Evolutionary conservation across 2,329 filamentous ascomycete genomes (phyloP).

Genomic region (Cytospora piceicola): DNA sequence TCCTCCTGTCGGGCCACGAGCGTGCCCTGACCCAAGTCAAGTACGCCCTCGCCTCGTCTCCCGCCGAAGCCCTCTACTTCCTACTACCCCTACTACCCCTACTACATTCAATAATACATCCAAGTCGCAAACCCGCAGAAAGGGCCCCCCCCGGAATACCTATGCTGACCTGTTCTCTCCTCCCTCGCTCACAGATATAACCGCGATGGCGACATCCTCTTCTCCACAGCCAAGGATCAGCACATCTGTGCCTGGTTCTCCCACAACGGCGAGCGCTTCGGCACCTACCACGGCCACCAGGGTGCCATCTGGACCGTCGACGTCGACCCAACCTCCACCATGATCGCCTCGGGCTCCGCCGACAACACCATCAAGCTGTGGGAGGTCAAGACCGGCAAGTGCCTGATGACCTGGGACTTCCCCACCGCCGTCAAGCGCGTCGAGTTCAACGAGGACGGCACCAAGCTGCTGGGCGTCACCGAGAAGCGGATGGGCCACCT

Average conservation of each 20-base stretch:
- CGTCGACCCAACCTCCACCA: conserved; percentile 86
- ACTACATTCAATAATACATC: conserved; percentile 13
- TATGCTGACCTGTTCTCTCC: conserved; percentile 7
- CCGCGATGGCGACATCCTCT: conserved; percentile 93
- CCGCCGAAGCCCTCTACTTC: too few relatives aligned
- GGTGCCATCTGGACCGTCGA: conserved; percentile 99
- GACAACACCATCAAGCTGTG: conserved; percentile 98
- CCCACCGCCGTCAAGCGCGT: conserved; percentile 96
- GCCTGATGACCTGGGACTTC: conserved; percentile 98
- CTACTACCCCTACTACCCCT: conserved; percentile 12
- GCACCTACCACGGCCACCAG: conserved; percentile 95
- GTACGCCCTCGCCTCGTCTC: conserved; percentile 49
- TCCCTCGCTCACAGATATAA: conserved; percentile 66
- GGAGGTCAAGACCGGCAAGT: conserved; percentile 91
- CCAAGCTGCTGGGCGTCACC: conserved; percentile 87
- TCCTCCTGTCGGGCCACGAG: conserved; percentile 95
- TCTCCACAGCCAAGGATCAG: conserved; percentile 95
- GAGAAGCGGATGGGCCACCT: conserved; percentile 98
- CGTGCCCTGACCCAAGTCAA: conserved; percentile 94
- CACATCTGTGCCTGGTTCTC: conserved; percentile 96
- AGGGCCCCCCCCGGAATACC: background rate
- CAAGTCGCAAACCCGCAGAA: conserved; percentile 21
- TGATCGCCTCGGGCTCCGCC: conserved; percentile 93
- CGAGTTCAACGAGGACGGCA: conserved; percentile 95
- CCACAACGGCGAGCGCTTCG: conserved; percentile 96